Percentiles rank a stretch among this genome's conserved stretches.
phyloP scores from a whole-genome alignment of 805 yeast species.

The Hemisphaericaspora nanyangensis region DNA sequence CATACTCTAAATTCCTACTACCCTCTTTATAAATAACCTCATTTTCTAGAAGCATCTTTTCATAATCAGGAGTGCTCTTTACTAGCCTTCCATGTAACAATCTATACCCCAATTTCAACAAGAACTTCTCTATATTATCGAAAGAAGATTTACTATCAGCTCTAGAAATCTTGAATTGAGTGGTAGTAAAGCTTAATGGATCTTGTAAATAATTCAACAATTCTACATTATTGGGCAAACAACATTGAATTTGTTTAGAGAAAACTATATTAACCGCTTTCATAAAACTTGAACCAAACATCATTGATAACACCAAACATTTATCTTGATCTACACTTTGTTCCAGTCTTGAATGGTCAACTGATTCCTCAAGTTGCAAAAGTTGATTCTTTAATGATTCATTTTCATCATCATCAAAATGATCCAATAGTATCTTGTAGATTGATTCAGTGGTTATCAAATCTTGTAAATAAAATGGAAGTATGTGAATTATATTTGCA shows the following conservation, averaged over 20 bases:
- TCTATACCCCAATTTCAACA: slow-evolving; percentile 1
- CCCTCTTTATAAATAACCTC: neutral
- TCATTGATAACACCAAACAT: slow-evolving; percentile 14
- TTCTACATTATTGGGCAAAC: neutral
- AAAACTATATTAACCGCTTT: slow-evolving; percentile 14
- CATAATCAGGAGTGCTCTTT: too few species aligned
- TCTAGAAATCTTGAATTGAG: neutral
- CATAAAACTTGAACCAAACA: slow-evolving; percentile 16
- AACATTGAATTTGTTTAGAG: neutral
- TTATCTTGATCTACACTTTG: slow-evolving; percentile 14
- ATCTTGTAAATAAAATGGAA: neutral
- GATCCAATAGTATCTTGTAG: slow-evolving; percentile 3
- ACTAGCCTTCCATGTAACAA: neutral
- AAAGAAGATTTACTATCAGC: neutral
- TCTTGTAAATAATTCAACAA: neutral
- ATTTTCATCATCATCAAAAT: neutral
- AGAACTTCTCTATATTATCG: slow-evolving; percentile 4
- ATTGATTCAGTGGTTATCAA: slow-evolving; percentile 4
- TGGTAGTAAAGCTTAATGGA: neutral
- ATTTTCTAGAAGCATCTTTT: too few species aligned
- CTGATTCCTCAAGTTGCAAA: neutral
- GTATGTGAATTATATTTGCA: neutral
- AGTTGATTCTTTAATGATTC: slow-evolving; percentile 1
- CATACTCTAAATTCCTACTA: neutral
- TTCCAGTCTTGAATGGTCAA: neutral